A percentile compares a stretch with the other conserved stretches of the same genome.
These are phyloP conservation scores for Apiospora koreana DNA, from an alignment of 2,329 filamentous ascomycete genomes.

Conservation along the genomic window DNA sequence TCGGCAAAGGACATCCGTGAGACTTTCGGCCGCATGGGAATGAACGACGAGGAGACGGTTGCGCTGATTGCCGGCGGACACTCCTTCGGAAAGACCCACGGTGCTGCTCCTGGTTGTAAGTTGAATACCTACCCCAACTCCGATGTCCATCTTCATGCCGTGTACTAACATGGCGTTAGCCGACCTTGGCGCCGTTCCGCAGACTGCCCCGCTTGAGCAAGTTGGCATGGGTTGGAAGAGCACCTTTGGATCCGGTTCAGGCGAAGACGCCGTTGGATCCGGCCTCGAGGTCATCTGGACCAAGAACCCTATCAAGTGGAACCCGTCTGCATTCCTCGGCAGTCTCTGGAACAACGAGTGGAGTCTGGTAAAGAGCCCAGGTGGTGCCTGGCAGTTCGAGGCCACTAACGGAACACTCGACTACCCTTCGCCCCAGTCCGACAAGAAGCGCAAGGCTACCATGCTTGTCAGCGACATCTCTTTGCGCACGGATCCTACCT, in stretches of 20 bases:
- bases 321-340: slow-evolving; percentile 59
- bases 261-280: slow-evolving; percentile 72
- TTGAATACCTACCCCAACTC: neutral
- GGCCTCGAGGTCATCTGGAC: slow-evolving; percentile 82
- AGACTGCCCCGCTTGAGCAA: slow-evolving; percentile 61
- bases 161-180: slow-evolving; percentile 34
- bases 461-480: slow-evolving; percentile 79
- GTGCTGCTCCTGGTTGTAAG: slow-evolving; percentile 53
- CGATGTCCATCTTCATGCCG: neutral
- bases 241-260: slow-evolving; percentile 64
- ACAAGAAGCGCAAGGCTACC: slow-evolving; percentile 71
- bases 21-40: slow-evolving; percentile 78
- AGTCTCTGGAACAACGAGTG: slow-evolving; percentile 80
- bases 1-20: slow-evolving; percentile 72
- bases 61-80: slow-evolving; percentile 79
- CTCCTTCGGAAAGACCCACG: slow-evolving; percentile 80
- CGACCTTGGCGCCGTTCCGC: slow-evolving; percentile 68
- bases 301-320: slow-evolving; percentile 74
- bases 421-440: slow-evolving; percentile 69
- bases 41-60: slow-evolving; percentile 82
- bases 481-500: slow-evolving; percentile 69
- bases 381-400: slow-evolving; percentile 75
- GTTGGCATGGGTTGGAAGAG: slow-evolving; percentile 76
- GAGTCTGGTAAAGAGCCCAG: slow-evolving; percentile 74
- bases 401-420: slow-evolving; percentile 67